A percentile compares a stretch with the other conserved stretches of the same genome.
Conservation (phyloP, 148 eudicot genomes). For the Rheum nobile region DNA sequence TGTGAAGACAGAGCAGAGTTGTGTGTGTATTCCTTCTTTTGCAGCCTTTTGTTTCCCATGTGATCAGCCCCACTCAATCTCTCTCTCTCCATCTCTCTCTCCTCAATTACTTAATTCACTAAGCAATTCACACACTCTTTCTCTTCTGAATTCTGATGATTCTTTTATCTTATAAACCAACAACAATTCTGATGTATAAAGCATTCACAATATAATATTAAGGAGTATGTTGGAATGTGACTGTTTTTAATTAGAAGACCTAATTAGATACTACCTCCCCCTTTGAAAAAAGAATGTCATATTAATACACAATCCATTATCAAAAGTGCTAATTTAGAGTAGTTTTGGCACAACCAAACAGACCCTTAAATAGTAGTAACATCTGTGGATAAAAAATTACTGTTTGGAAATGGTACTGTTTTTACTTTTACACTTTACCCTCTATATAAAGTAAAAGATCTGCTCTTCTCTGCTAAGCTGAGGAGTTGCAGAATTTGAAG, state of each 20-base stretch:
- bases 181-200: no score
- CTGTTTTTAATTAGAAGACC: no score
- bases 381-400: neutral
- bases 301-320: no score
- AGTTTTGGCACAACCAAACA: no score
- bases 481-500: neutral
- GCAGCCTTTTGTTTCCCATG: slow-evolving; percentile 7
- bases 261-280: neutral
- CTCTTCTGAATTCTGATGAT: neutral
- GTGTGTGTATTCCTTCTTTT: slow-evolving; percentile 7
- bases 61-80: neutral
- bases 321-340: no score
- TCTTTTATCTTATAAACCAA: neutral
- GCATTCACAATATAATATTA: no score
- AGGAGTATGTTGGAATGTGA: no score
- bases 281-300: no score
- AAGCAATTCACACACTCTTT: neutral
- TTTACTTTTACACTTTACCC: neutral
- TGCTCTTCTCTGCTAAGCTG: neutral
- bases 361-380: no score
- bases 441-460: neutral
- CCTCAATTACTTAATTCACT: neutral
- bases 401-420: neutral
- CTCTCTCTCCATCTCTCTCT: neutral
- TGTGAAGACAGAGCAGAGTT: slow-evolving; percentile 6